A percentile compares a stretch with the other conserved stretches of the same genome.
Conservation (phyloP, 2,329 filamentous ascomycete genomes). For the Penicillium sp. region DNA sequence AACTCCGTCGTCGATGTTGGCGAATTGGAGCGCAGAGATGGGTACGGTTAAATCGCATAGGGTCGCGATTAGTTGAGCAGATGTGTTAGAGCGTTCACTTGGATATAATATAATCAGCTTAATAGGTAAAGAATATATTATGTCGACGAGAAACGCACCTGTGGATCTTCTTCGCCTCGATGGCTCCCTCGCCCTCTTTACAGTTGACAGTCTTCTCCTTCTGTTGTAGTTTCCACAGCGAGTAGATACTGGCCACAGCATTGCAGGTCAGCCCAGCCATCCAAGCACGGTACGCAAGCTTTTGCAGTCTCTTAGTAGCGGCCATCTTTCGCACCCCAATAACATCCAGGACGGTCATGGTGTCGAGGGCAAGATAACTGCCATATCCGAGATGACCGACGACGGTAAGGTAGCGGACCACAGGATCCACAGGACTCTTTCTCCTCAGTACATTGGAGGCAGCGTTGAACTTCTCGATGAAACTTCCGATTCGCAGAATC, state of each 20-base stretch:
- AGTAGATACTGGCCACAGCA: conserved; percentile 74
- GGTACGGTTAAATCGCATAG: conserved; percentile 85
- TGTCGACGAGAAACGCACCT: conserved; percentile 56
- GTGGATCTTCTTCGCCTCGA: conserved; percentile 85
- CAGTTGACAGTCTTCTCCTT: conserved; percentile 71
- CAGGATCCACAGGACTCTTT: conserved; percentile 63
- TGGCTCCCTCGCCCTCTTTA: conserved; percentile 87
- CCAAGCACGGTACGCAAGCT: conserved; percentile 81
- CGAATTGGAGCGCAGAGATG: conserved; percentile 71
- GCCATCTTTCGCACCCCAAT: conserved; percentile 72
- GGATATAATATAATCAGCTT: no score
- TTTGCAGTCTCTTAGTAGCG: conserved; percentile 66
- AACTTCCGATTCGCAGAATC: conserved; percentile 90
- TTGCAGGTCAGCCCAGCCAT: conserved; percentile 76
- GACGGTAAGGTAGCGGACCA: conserved; percentile 78
- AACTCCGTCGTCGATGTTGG: conserved; percentile 82
- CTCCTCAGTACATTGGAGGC: conserved; percentile 72
- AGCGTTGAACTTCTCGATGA: conserved; percentile 91
- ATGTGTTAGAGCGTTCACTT: conserved; percentile 71
- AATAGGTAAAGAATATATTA: not conserved
- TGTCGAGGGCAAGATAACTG: conserved; percentile 80
- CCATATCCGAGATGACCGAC: conserved; percentile 92
- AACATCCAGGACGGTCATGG: conserved; percentile 69
- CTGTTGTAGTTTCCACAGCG: conserved; percentile 69
- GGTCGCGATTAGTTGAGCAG: conserved; percentile 83